Evolutionary conservation across 2,329 filamentous ascomycete genomes (phyloP), one percentile per base, ranked within the genome.

Genomic region (Metarhizium rileyi): DNA sequence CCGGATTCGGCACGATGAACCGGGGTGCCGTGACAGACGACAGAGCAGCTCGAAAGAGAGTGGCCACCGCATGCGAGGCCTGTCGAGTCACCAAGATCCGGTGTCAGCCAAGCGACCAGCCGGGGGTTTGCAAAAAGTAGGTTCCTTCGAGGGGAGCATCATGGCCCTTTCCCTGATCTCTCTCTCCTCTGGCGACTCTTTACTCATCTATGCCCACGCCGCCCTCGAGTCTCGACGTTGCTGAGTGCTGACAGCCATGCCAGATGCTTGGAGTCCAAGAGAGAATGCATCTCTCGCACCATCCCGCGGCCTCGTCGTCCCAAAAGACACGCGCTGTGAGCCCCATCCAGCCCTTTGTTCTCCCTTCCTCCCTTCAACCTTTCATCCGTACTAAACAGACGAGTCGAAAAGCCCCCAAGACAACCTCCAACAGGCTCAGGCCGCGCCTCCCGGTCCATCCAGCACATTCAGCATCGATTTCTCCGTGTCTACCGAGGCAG

Each of bases 401-500:
- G 23, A 28, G 7, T 25, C n/a, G 38, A 42, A 42, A 42, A 42
- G 45, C 22, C 45, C 30, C 12, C 26, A 43, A 16, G 49, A 38
- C 6, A 33, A 30, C 6, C 25, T 33, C 7, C 12, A 20, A 20
- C 38, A 18, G 20, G 50, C 52, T 44, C 61, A 56, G 30, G 60
- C 59, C 5, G 64, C 45, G 10, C 53, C 52, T 12, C 62, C 72
- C 3, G 65, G 66, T 3, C 70, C 71, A 1, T 70, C 71, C 55
- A 72, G 72, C 65, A 78, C 70, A 16, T 76, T 77, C 57, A 74
- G 69, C 56, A 76, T 77, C 57, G 70, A 78, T 63, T 76, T 76
- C 58, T 66, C 69, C 48, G 67, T 78, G 57, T 63, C 71, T 0
- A 63, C 61, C 5, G 62, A 59, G 30, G 61, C 68, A 5, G 69